Conservation (phyloP, 2,329 filamentous ascomycete genomes). For the Trichophyton schoenleinii region DNA sequence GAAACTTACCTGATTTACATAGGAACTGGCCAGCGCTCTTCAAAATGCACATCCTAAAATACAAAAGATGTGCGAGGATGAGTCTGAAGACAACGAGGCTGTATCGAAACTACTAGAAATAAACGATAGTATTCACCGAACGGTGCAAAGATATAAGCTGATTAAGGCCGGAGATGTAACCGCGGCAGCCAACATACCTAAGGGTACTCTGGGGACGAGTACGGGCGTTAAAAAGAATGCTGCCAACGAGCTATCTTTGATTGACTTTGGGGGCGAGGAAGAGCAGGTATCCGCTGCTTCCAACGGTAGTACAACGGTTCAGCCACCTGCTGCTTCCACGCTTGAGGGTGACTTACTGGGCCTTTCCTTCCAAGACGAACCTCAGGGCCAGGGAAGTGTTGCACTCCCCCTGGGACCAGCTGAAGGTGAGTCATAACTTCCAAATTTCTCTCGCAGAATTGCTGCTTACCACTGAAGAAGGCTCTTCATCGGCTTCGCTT, state of each 20-base stretch:
- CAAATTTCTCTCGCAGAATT: background rate
- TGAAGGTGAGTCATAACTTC: conserved; percentile 40
- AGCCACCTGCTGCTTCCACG: conserved; percentile 38
- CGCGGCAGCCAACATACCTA: conserved; percentile 67
- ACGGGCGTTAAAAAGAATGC: conserved; percentile 53
- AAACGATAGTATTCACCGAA: conserved; percentile 96
- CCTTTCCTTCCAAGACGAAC: conserved; percentile 62
- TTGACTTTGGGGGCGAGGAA: conserved; percentile 68
- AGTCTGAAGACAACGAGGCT: conserved; percentile 91
- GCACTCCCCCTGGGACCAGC: conserved; percentile 49
- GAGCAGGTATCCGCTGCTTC: conserved; percentile 39
- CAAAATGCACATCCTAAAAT: conserved; percentile 96
- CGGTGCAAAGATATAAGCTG: conserved; percentile 86
- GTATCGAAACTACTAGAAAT: conserved; percentile 93
- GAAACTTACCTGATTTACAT: conserved; percentile 8
- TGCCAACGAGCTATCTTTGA: conserved; percentile 74
- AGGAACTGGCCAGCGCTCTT: conserved; percentile 78
- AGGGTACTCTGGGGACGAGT: conserved; percentile 60
- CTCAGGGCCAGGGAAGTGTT: conserved; percentile 54
- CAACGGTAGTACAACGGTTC: conserved; percentile 32
- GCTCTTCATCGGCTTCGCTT: background rate
- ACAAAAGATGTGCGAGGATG: conserved; percentile 98
- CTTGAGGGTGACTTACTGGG: conserved; percentile 78
- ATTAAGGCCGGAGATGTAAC: conserved; percentile 91
- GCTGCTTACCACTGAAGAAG: background rate